Evolutionary conservation across 179 eudicot species (phyloP), one percentile per base, ranked within the genome.

Genomic region (Actinidia chinensis): DNA sequence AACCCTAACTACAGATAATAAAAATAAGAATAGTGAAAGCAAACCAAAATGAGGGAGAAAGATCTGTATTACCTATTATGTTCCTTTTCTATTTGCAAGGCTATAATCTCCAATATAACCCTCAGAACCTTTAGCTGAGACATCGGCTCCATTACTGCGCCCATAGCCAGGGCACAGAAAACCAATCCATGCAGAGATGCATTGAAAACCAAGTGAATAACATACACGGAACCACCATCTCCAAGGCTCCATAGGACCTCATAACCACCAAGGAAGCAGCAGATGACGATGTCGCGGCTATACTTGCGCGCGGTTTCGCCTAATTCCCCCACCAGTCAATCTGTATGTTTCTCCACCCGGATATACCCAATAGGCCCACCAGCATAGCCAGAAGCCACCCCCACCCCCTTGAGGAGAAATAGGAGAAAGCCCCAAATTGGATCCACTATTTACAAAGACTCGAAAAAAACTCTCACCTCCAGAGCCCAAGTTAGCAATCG

Each of bases 201-300:
- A 78, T n/a, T n/a, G 96, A 84, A 51, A 78, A 84, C 96, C 98
- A 91, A 58, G 90, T 79, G 70, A 80, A 89, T 92, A 56, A 83
- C 90, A 78, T 86, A 89, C 25, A 75, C 78, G 5, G 88, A 80
- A 51, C 84, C 83, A 73, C 83, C 77, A 20, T 82, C 70, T 89
- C 87, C 73, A 89, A 73, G 33, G 84, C 90, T 13, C 81, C 94
- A 80, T 90, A 90, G 17, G 90, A 79, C 64, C 52, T 88, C 91
- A 68, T 82, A 82, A 76, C 81, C 83, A 79, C 80, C 87, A 33
- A 75, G 77, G 90, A 84, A 46, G 78, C 80, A 81, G 87, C 58
- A 83, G 85, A 84, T 15, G 89, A 80, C 20, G 93, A 79, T 23
- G 81, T 79, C 10, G 83, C 58, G 40, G 79, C 76, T 18, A 78